Conservation (phyloP, 1,139 yeast genomes). For the Candida tropicalis region DNA sequence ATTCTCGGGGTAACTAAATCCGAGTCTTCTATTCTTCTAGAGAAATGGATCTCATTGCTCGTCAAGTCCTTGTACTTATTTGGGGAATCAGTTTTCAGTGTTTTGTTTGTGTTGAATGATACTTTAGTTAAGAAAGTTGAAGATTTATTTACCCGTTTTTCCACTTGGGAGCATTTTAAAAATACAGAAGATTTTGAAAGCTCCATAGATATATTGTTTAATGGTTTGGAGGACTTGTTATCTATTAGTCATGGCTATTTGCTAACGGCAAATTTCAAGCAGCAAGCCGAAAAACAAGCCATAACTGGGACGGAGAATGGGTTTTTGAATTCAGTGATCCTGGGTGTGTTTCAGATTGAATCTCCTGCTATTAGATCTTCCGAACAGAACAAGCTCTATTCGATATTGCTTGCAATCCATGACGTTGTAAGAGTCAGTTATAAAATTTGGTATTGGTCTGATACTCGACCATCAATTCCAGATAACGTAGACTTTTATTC, state of each 20-base stretch:
- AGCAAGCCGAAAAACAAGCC: slow-evolving; percentile 8
- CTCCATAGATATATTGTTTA: slow-evolving; percentile 53
- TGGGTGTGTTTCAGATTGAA: slow-evolving; percentile 86
- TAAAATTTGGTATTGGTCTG: slow-evolving; percentile 77
- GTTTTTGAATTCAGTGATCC: slow-evolving; percentile 75
- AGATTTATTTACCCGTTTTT: slow-evolving; percentile 30
- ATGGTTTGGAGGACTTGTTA: slow-evolving; percentile 69
- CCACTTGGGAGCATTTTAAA: slow-evolving; percentile 19
- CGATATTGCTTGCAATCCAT: slow-evolving; percentile 64
- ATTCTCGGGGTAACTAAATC: slow-evolving; percentile 41
- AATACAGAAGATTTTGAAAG: slow-evolving; percentile 40
- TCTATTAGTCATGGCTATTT: slow-evolving; percentile 63
- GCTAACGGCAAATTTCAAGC: slow-evolving; percentile 33
- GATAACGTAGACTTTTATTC: slow-evolving; percentile 13
- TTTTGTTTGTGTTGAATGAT: slow-evolving; percentile 50
- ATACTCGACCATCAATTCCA: slow-evolving; percentile 36
- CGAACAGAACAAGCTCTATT: slow-evolving; percentile 55
- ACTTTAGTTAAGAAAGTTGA: slow-evolving; percentile 52
- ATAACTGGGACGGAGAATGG: slow-evolving; percentile 37
- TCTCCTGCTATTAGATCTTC: slow-evolving; percentile 60
- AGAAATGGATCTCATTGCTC: slow-evolving; percentile 50
- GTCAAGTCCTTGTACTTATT: slow-evolving; percentile 48
- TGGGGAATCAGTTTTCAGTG: slow-evolving; percentile 53
- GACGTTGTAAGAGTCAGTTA: slow-evolving; percentile 59
- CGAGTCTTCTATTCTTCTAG: slow-evolving; percentile 41